A percentile compares a stretch with the other conserved stretches of the same genome.
These are phyloP conservation scores for Salinomyces thailandicus DNA, from an alignment of 2,329 filamentous ascomycete species.

Conservation along the genomic window DNA sequence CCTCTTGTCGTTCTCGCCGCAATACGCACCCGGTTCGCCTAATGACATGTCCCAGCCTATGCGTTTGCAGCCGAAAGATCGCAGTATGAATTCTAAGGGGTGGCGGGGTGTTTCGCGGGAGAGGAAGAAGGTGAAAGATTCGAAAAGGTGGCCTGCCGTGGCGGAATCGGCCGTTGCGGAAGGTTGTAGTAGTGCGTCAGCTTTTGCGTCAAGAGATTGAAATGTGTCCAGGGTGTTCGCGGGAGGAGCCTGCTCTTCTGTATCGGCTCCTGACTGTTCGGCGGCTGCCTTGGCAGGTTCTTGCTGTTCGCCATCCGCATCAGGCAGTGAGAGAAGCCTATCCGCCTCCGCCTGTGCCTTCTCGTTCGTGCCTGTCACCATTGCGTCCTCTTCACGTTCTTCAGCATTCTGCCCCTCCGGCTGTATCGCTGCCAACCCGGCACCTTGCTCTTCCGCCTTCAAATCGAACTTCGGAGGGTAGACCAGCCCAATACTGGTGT, in stretches of 20 bases:
- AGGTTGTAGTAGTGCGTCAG: slow-evolving; percentile 78
- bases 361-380: slow-evolving; percentile 22
- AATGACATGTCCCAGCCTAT: slow-evolving; percentile 90
- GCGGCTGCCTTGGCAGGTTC: slow-evolving; percentile 26
- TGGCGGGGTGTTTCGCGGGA: slow-evolving; percentile 88
- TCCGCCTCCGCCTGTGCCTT: slow-evolving; percentile 41
- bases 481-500: slow-evolving; percentile 80
- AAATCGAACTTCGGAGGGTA: slow-evolving; percentile 93
- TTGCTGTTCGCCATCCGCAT: slow-evolving; percentile 1
- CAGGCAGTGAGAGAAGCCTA: slow-evolving; percentile 26
- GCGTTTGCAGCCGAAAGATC: slow-evolving; percentile 88
- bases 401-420: slow-evolving; percentile 58
- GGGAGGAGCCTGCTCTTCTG: slow-evolving; percentile 21
- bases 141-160: slow-evolving; percentile 67
- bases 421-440: slow-evolving; percentile 82
- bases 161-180: slow-evolving; percentile 45
- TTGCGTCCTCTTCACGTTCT: slow-evolving; percentile 16
- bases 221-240: slow-evolving; percentile 71
- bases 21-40: slow-evolving; percentile 77
- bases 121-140: slow-evolving; percentile 81
- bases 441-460: slow-evolving; percentile 76
- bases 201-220: slow-evolving; percentile 69
- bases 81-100: slow-evolving; percentile 83
- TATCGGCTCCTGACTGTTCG: slow-evolving; percentile 26
- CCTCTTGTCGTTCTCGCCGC: slow-evolving; percentile 70